Base-by-base conservation (phyloP, 1,284 basidiomycete genomes). In the Moesziomyces parantarcticus region DNA sequence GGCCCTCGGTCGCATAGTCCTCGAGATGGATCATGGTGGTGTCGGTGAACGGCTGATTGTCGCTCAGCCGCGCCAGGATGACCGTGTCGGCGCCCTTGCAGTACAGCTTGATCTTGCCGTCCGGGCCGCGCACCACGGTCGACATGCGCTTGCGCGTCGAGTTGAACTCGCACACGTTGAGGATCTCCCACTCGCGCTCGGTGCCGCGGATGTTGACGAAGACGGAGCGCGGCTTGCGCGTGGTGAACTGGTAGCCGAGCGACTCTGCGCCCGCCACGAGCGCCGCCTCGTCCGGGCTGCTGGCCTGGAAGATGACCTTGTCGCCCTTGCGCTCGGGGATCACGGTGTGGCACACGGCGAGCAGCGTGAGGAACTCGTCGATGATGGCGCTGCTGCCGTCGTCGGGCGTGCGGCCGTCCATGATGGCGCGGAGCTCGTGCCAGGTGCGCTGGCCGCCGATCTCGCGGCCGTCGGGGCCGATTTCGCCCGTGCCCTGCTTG, bases 121-220 rank as follows among this genome's bases (percentile, higher is more conserved):
- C 90, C 0, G 95, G 92, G 36, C 89, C 88, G 18, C 94, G 90
- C 25, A 99, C 89, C 61, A 99, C 86, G 1, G 94, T 95, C 21
- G 95, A 97, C 97, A 99, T 99, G 59, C 97, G 89, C 84, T 99
- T 99, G 47, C 96, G 89, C 1, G 94, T 93, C 48, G 93, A 97
- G 84, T 98, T 99, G 88, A 99, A 99, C 85, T 99, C 97, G 88
- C 94, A 97, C 47, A 99, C 91, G 81, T 99, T 98, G 58, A 99
- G 86, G 55, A 99, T 89, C 84, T 98, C 90, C 83, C 90, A 98
- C 83, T 98, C 94, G 61, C 89, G 87, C 6, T 88, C 86, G 57
- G 87, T 84, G 20, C 92, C 94, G 58, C 89, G 87, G 55, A 95
- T 88, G 57, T 92, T 90, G 66, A 98, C 89, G 81, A 93, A 97